Base-by-base conservation (phyloP, 768 basidiomycete species). In the Suillus cothurnatus region DNA sequence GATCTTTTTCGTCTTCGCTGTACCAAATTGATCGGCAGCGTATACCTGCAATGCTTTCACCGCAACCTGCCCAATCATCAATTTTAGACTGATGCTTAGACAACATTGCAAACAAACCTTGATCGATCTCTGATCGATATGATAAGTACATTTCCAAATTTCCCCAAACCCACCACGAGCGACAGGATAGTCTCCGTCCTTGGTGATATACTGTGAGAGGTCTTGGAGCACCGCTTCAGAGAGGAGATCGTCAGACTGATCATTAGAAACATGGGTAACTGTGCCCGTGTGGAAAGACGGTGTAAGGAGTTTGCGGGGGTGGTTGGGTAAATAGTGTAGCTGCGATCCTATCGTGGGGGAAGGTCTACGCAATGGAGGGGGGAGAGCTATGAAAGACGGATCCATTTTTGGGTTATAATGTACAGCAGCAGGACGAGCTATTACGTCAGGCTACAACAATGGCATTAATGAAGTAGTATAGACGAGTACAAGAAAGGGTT, bases 21-120 rank as follows among this genome's bases (percentile, higher is more conserved):
- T 12, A 32, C 57, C 63, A 14, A 32, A 2, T 23, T 63, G 50
- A n/a, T 63, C 62, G 8, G 1, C 21, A 15, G 36, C 23, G 6
- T 63, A 63, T 3, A 56, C 41, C n/a, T 32, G 43, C n/a, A 64
- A 34, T 12, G 41, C 41, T 47, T 64, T 64, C 14, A 59, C 57
- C 12, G 56, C 63, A 23, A 64, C 63, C 63, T 64, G 9, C n/a
- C 1, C 1, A 6, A 26, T 38, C 19, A 57, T 57, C 2, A 57
- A 9, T 23, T 36, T 57, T 26, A 21, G 23, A 26, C 21, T 8
- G n/a, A 34, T 15, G 14, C 2, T 9, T 8, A 23, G 8, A 36
- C 1, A 31, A 56, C 3, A 14, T 5, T 1, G 56, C 1, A 9
- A 23, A 38, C 56, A 2, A 57, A 57, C 56, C 38, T 36, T 57